Evolutionary conservation across 768 basidiomycete genomes (phyloP).

Genomic region (Lactarius pseudohatsudake): DNA sequence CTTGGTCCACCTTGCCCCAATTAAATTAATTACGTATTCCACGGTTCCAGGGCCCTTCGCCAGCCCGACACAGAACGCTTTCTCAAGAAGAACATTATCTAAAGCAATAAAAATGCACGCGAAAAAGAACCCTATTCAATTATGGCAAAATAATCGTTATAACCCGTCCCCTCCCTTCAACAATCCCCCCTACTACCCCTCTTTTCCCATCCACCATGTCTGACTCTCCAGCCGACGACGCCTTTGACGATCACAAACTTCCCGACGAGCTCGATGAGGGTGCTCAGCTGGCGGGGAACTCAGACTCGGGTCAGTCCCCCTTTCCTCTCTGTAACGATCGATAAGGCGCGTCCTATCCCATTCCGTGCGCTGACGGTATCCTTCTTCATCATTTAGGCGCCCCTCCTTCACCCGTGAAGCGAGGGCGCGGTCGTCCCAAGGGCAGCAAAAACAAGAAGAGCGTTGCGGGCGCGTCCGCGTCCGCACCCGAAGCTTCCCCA

Average conservation of each 20-base stretch:
- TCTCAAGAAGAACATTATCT: slow-evolving; percentile 39
- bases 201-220: slow-evolving; percentile 49
- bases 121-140: slow-evolving; percentile 63
- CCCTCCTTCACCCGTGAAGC: slow-evolving; percentile 51
- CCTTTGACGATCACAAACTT: slow-evolving; percentile 52
- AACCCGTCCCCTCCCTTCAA: slow-evolving; percentile 53
- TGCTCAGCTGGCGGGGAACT: slow-evolving; percentile 42
- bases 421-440: slow-evolving; percentile 85
- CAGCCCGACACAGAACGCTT: slow-evolving; percentile 28
- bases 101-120: slow-evolving; percentile 53
- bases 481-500: slow-evolving; percentile 32
- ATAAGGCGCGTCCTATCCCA: slow-evolving; percentile 31
- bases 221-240: slow-evolving; percentile 57
- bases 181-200: slow-evolving; percentile 37
- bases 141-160: slow-evolving; percentile 50
- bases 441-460: slow-evolving; percentile 78
- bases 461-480: slow-evolving; percentile 37
- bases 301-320: slow-evolving; percentile 34
- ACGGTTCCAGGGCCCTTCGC: slow-evolving; percentile 31
- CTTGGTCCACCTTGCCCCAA: slow-evolving; percentile 20
- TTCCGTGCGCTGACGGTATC: slow-evolving; percentile 24
- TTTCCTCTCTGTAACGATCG: slow-evolving; percentile 22
- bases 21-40: slow-evolving; percentile 33
- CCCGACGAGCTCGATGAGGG: slow-evolving; percentile 59
- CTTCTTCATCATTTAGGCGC: slow-evolving; percentile 39